Base-by-base conservation (phyloP, 2,329 filamentous ascomycete genomes). In the Cordyceps pruinosa region DNA sequence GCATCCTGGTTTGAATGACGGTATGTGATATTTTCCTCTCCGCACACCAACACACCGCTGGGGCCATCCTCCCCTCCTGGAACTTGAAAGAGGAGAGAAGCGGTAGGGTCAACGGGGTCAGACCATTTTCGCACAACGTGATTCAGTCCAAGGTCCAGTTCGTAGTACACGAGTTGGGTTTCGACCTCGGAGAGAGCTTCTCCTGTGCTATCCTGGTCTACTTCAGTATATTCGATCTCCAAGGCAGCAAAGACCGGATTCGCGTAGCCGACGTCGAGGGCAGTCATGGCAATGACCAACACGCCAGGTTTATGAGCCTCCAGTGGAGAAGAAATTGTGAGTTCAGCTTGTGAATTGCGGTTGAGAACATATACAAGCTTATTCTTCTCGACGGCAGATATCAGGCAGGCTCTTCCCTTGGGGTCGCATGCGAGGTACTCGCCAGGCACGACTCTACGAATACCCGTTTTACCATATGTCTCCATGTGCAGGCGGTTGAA, bases 341-440 rank as follows among this genome's bases (percentile, higher is more conserved):
- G 84, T 71, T 96, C 90, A 19, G 92, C 92, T 73, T 97, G 90
- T 3, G 91, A 84, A 74, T 96, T 96, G 63, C 95, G 87, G 73
- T 97, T 97, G 64, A 99, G 80, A 66, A 99, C 93, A 74, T 99
- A 99, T 64, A 99, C 94, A 57, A 99, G 87, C 77, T 99, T 99
- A 77, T 97, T 99, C 82, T 99, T 99, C 76, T 99, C 95, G 56
- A 93, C 82, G 5, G 92, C 93, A 10, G 94, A 91, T 60, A 97
- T 89, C 69, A 99, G 81, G 69, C 93, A 96, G 56, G 95, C 95
- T 75, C 94, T 85, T 57, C 94, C 94, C 73, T 96, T 96, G 28
- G 94, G 94, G 68, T 99, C 94, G 53, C 90, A 90, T 7, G 93
- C 94, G 28, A 99, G 82, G 68, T 97, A 99, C 72, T 99, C 91